Evolutionary conservation across 257 asterid species (phyloP).

Genomic region (Anisodus tanguticus): DNA sequence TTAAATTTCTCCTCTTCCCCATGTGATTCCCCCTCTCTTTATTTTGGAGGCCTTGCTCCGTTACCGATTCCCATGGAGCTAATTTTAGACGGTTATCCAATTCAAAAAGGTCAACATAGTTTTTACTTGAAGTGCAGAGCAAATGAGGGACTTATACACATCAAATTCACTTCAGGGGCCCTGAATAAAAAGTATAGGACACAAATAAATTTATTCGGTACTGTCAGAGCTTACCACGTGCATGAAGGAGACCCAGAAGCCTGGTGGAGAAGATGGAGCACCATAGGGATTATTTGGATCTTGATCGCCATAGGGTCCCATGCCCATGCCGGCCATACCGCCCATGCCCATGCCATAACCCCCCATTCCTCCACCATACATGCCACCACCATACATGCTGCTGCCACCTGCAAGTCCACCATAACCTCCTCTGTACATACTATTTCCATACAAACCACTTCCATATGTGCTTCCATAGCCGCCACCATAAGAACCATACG

Average conservation of each 20-base stretch:
- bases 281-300: conserved; percentile 98
- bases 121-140: neutral
- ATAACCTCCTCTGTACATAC: conserved; percentile 86
- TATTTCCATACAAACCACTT: conserved; percentile 83
- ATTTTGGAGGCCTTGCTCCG: conserved; percentile 12
- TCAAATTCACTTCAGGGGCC: neutral
- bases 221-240: conserved; percentile 67
- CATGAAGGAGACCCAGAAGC: conserved; percentile 90
- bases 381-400: conserved; percentile 84
- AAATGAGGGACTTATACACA: neutral
- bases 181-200: neutral
- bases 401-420: conserved; percentile 74
- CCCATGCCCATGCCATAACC: conserved; percentile 57
- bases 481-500: conserved; percentile 42
- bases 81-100: neutral
- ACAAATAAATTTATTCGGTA: neutral
- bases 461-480: conserved; percentile 69
- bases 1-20: neutral
- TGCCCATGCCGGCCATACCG: conserved; percentile 56
- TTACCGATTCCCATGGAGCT: neutral
- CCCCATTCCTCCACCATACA: conserved; percentile 80
- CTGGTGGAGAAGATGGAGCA: conserved; percentile 83
- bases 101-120: neutral
- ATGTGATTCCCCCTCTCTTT: neutral
- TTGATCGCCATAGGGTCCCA: conserved; percentile 80